Evolutionary conservation across 306 rosid species (phyloP), one percentile per base, ranked within the genome.

Genomic region (Gynostemma pentaphyllum): DNA sequence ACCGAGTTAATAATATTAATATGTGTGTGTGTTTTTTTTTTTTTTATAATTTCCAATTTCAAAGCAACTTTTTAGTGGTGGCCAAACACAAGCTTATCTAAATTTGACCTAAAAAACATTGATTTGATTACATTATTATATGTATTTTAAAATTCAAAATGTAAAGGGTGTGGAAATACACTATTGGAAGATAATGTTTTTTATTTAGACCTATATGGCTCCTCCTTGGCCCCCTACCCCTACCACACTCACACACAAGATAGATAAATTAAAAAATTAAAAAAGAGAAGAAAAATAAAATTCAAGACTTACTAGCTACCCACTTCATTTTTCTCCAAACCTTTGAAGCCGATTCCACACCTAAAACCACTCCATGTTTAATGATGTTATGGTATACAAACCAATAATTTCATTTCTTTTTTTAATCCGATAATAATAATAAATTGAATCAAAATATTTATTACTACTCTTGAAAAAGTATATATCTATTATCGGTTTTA

Each of bases 111-210:
- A 54, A 54, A 54, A 28, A 29, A 15, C 62, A 30, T 4, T 15
- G 15, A 28, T 30, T 48, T 13, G 23, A 53, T n/a, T 14, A 52
- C 18, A 4, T 24, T 52, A 52, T 28, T 54, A n/a, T 54, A 30
- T 54, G 24, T 19, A 15, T 5, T 30, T 54, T 29, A 3, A 30
- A 54, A 54, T 14, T 2, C 15, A 7, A 53, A 27, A 53, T 14
- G 2, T 27, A 29, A 54, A n/a, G 40, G 61, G 40, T 29, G 61
- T 54, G 61, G 61, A 54, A 54, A 54, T 54, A 54, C 41, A 54
- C 26, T 54, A 54, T 54, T 54, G 42, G 42, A 54, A 54, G 62
- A 54, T 54, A 54, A 54, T 54, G 42, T 54, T 54, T 30, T 54
- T 54, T n/a, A 54, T 54, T 54, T 54, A 29, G 7, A 29, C 62